Evolutionary conservation across 2,329 filamentous ascomycete species (phyloP), one percentile per base, ranked within the genome.

Genomic region (Macrophomina tecta): DNA sequence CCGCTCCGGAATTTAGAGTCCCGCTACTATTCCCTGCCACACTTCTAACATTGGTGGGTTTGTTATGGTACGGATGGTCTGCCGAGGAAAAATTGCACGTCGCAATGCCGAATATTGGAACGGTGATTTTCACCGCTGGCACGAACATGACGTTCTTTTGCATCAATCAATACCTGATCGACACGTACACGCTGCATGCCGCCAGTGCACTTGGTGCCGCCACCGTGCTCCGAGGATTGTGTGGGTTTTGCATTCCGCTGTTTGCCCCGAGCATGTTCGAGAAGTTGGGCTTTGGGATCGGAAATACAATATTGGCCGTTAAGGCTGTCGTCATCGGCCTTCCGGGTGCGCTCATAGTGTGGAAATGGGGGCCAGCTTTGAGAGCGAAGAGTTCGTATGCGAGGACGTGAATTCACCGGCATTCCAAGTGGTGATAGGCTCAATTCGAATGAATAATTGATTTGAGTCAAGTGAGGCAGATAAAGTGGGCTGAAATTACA

Each of bases 131-230:
- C n/a, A 84, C 85, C 0, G 76, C 82, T 0, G 87, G 86, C 0
- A 83, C 86, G 65, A 84, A 88, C 51, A 79, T 85, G 0, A 80
- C 82, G 0, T 90, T 88, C 69, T 85, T 86, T 73, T 85, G 85
- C 36, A 83, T 86, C 51, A 85, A 88, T 56, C 87, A 86, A 3
- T 90, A 90, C 70, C 81, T 90, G 1, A 84, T 90, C 16, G 87
- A 90, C 65, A 77, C 80, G 0, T 84, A 81, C 68, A 81, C 81
- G 0, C 74, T 79, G 1, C 82, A 82, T 64, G 81, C 83, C 0
- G 83, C 83, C 0, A 80, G 77, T 65, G 84, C 84, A 0, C 82
- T 85, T 46, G 86, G 85, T 0, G 86, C 85, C 0, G 84, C 84
- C 14, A 84, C 85, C 0, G 82, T 88, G 2, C 78, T 88, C 32